Conservation (phyloP, 176 grass and related monocot species). For the Oryza officinalis region DNA sequence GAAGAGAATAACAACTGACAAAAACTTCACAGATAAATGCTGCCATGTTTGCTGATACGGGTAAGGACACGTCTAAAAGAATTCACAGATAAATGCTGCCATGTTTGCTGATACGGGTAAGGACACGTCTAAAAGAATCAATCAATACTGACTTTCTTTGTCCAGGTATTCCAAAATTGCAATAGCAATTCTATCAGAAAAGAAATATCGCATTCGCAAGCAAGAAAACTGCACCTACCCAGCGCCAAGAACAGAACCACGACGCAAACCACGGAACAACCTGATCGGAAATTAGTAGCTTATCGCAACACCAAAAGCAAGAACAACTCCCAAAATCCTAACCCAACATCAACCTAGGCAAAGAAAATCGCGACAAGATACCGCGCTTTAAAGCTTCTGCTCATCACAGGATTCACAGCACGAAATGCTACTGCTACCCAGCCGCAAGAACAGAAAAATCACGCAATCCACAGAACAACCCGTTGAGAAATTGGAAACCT, state of each 20-base stretch:
- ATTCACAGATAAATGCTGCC: neutral
- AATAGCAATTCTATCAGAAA: neutral
- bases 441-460: neutral
- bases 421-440: neutral
- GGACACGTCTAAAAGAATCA: neutral
- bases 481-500: neutral
- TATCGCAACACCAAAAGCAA: neutral
- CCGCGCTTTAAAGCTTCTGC: too few relatives aligned
- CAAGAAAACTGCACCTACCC: neutral
- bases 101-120: neutral
- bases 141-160: neutral
- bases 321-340: neutral
- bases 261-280: conserved; percentile 18
- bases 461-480: conserved; percentile 8
- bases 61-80: neutral
- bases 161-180: neutral
- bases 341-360: neutral
- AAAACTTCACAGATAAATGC: neutral
- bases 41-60: neutral
- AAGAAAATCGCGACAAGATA: too few relatives aligned
- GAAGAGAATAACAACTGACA: neutral
- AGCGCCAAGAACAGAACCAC: neutral
- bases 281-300: neutral
- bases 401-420: too few relatives aligned
- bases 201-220: neutral